A percentile compares a stretch with the other conserved stretches of the same genome.
These are phyloP conservation scores for Hypomontagnella monticulosa DNA, from an alignment of 495 filamentous ascomycete genomes.

Conservation along the genomic window DNA sequence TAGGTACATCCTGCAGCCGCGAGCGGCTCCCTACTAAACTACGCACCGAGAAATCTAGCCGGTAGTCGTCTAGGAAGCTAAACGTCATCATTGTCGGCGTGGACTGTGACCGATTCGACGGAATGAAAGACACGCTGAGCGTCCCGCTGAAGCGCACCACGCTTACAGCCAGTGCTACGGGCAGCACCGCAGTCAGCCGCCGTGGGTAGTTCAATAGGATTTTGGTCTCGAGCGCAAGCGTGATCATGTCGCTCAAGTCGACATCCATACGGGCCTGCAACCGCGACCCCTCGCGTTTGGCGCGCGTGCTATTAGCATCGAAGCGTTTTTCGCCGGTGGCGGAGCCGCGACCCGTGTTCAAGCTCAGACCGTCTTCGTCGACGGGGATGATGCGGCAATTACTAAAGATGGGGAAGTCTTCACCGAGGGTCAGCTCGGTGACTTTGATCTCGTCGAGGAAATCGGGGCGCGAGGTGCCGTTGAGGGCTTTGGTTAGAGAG, in stretches of 20 bases:
- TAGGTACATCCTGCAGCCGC: conserved; percentile 93
- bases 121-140: conserved; percentile 89
- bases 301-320: conserved; percentile 56
- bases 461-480: conserved; percentile 83
- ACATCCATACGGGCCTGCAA: conserved; percentile 98
- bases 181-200: conserved; percentile 86
- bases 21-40: conserved; percentile 92
- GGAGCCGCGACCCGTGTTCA: conserved; percentile 43
- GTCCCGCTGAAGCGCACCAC: conserved; percentile 96
- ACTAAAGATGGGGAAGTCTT: conserved; percentile 98
- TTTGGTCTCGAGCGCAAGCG: conserved; percentile 92
- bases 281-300: conserved; percentile 68
- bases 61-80: conserved; percentile 94
- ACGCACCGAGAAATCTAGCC: conserved; percentile 89
- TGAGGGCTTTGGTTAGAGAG: conserved; percentile 88
- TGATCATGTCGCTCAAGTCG: conserved; percentile 93
- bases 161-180: conserved; percentile 88
- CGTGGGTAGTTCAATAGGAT: conserved; percentile 93
- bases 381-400: conserved; percentile 93
- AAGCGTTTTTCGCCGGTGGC: conserved; percentile 55
- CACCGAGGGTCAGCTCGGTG: conserved; percentile 90
- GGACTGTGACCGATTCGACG: conserved; percentile 64
- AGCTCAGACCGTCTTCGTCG: conserved; percentile 71
- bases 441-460: conserved; percentile 93
- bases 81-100: conserved; percentile 86